Evolutionary conservation across 352 stramenopile genomes (phyloP).

Genomic region (Phytophthora ramorum): DNA sequence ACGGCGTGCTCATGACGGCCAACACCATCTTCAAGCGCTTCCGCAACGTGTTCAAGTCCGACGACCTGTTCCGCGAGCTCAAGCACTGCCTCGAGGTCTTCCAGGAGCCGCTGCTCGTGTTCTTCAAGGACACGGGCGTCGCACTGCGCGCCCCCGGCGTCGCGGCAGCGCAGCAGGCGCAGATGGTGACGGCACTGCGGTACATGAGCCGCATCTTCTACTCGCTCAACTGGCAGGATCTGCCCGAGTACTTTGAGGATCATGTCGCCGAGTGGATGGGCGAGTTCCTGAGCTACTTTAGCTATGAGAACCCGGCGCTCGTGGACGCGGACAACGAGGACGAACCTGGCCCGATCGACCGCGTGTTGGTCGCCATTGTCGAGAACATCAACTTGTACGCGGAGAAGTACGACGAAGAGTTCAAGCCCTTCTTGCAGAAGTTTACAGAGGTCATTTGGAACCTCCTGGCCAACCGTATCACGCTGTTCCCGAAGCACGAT

Average conservation of each 20-base stretch:
- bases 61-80: constrained; percentile 96
- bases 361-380: constrained; percentile 94
- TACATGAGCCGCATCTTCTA: constrained; percentile 98
- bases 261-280: constrained; percentile 97
- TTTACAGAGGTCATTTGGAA: constrained; percentile 94
- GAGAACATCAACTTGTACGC: constrained; percentile 98
- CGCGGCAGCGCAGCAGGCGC: constrained; percentile 56
- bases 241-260: constrained; percentile 99
- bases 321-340: constrained; percentile 94
- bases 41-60: constrained; percentile 96
- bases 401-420: constrained; percentile 99
- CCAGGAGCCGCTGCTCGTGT: constrained; percentile 81
- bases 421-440: constrained; percentile 94
- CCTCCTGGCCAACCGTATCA: constrained; percentile 74
- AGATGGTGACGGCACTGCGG: constrained; percentile 87
- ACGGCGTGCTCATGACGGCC: constrained; percentile 97
- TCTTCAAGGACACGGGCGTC: constrained; percentile 78
- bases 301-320: constrained; percentile 94
- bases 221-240: constrained; percentile 98
- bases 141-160: constrained; percentile 51
- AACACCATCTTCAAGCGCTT: constrained; percentile 99
- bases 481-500: constrained; percentile 94
- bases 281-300: constrained; percentile 95
- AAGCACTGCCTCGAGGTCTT: constrained; percentile 96
- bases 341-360: constrained; percentile 92